Evolutionary conservation across 805 yeast genomes (phyloP).

Genomic region (Pichia manshurica): DNA sequence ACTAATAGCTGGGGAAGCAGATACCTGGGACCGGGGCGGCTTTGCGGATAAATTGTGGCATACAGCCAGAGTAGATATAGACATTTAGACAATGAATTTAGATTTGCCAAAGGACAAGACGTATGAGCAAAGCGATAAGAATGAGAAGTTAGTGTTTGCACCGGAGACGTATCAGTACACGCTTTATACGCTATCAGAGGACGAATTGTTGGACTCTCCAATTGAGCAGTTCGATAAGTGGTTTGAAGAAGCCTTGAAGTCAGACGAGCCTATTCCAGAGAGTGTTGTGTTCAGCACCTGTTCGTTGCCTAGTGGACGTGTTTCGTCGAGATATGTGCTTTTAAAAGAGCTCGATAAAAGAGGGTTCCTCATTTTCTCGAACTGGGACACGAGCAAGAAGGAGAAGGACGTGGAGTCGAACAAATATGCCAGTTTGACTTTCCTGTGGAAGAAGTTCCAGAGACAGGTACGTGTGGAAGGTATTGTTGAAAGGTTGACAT

Average conservation of each 20-base stretch:
- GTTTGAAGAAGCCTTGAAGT: conserved; percentile 70
- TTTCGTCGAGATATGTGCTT: conserved; percentile 76
- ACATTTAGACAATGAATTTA: too few relatives aligned
- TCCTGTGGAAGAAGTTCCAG: conserved; percentile 88
- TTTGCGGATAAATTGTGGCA: too few relatives aligned
- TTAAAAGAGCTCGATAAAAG: conserved; percentile 82
- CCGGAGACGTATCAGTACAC: conserved; percentile 87
- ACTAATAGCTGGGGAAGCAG: background rate
- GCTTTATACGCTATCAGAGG: conserved; percentile 51
- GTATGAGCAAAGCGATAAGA: conserved; percentile 7
- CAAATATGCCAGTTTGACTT: conserved; percentile 75
- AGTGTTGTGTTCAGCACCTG: conserved; percentile 86
- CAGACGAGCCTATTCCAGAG: conserved; percentile 66
- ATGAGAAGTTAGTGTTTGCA: conserved; percentile 45
- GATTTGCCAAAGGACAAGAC: conserved; percentile 19
- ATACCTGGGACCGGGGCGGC: too few relatives aligned
- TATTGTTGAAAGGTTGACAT: conserved; percentile 59
- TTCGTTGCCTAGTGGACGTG: conserved; percentile 81
- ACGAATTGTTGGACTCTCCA: conserved; percentile 54
- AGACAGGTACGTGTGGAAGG: conserved; percentile 96
- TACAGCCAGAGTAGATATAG: too few relatives aligned
- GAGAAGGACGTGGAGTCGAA: conserved; percentile 64
- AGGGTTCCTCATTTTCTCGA: conserved; percentile 85
- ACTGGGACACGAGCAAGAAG: conserved; percentile 86
- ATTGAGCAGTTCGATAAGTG: conserved; percentile 74